Evolutionary conservation across 257 asterid species (phyloP).

Genomic region (Eustoma russellianum): DNA sequence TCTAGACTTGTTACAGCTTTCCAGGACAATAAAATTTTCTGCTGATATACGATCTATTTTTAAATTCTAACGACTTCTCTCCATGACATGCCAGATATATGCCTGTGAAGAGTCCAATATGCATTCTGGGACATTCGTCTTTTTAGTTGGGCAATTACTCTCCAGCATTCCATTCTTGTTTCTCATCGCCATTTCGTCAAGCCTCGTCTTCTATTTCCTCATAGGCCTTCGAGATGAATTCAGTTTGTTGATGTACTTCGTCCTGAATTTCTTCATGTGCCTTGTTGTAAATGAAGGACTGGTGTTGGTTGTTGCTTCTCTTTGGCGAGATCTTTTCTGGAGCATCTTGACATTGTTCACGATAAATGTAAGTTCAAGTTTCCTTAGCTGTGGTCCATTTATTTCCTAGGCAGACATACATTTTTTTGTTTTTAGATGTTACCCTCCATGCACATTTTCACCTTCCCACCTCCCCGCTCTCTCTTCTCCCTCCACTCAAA

Average conservation of each 20-base stretch:
- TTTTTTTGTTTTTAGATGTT: neutral
- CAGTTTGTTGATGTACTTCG: conserved; percentile 75
- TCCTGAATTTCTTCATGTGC: conserved; percentile 73
- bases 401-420: neutral
- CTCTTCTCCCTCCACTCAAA: neutral
- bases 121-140: conserved; percentile 82
- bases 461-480: neutral
- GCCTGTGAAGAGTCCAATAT: conserved; percentile 71
- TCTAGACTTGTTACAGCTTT: neutral
- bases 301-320: conserved; percentile 53
- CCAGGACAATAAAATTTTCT: too few species aligned
- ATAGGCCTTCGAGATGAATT: conserved; percentile 75
- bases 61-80: neutral
- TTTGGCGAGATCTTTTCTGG: conserved; percentile 67
- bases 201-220: conserved; percentile 88
- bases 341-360: conserved; percentile 56
- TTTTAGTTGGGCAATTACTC: conserved; percentile 73
- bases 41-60: neutral
- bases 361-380: conserved; percentile 55
- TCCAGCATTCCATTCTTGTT: conserved; percentile 90
- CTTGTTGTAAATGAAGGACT: conserved; percentile 88
- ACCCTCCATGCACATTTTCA: too few species aligned
- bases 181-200: conserved; percentile 85
- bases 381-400: neutral
- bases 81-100: conserved; percentile 43